Evolutionary conservation across 495 filamentous ascomycete species (phyloP).

Genomic region (Xylaria longipes): DNA sequence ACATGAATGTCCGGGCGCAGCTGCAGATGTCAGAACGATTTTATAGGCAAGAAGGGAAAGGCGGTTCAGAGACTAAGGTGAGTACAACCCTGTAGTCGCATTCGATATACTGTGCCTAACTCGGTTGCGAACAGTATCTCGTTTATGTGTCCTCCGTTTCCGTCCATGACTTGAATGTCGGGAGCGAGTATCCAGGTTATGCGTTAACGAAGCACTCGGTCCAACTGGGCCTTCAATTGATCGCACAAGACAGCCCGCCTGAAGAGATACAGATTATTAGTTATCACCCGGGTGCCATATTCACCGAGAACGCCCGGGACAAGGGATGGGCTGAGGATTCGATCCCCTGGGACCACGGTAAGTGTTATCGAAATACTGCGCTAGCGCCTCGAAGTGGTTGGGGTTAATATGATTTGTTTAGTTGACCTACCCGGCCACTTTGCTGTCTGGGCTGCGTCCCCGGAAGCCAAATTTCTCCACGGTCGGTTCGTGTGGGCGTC

Average conservation of each 20-base stretch:
- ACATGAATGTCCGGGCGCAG: slow-evolving; percentile 42
- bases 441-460: slow-evolving; percentile 55
- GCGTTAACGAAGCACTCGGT: slow-evolving; percentile 48
- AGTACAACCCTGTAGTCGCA: background rate
- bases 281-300: slow-evolving; percentile 48
- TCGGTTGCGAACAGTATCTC: slow-evolving; percentile 32
- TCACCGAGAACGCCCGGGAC: slow-evolving; percentile 1
- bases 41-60: slow-evolving; percentile 33
- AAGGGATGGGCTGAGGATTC: slow-evolving; percentile 2
- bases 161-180: slow-evolving; percentile 31
- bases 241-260: slow-evolving; percentile 40
- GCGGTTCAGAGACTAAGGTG: background rate
- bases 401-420: slow-evolving; percentile 21
- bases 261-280: slow-evolving; percentile 50
- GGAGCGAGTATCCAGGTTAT: slow-evolving; percentile 33
- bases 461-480: slow-evolving; percentile 57
- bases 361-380: slow-evolving; percentile 29
- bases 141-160: slow-evolving; percentile 45
- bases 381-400: too few relatives aligned
- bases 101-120: background rate
- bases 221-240: slow-evolving; percentile 42
- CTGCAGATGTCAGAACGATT: slow-evolving; percentile 44
- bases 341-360: slow-evolving; percentile 31
- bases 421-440: slow-evolving; percentile 53
- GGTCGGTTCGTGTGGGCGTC: slow-evolving; percentile 55